Percentiles rank a stretch among this genome's conserved stretches.
Conservation (phyloP, 2,329 filamentous ascomycete genomes). For the Botrytis aclada region DNA sequence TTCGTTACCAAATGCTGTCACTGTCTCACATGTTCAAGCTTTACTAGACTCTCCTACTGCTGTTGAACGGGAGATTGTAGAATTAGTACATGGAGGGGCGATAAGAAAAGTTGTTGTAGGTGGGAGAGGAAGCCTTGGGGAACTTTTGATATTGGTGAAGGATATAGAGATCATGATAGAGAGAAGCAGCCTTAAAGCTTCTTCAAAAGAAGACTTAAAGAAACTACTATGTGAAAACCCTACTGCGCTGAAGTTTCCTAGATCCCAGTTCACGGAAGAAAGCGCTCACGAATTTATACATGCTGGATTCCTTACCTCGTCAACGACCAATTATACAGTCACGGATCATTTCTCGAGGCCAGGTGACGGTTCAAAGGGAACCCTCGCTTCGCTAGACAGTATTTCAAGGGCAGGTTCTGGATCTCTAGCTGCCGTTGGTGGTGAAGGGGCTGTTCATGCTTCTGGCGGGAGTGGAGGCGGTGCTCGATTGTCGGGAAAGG, state of each 20-base stretch:
- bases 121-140: constrained; percentile 53
- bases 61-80: constrained; percentile 65
- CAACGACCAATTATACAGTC: constrained; percentile 39
- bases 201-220: constrained; percentile 51
- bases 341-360: constrained; percentile 44
- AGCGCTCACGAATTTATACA: constrained; percentile 59
- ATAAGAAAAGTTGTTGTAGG: constrained; percentile 63
- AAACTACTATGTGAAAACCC: constrained; percentile 51
- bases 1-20: constrained; percentile 61
- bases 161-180: constrained; percentile 53
- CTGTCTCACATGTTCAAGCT: constrained; percentile 63
- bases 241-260: constrained; percentile 43
- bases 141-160: constrained; percentile 58
- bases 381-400: constrained; percentile 57
- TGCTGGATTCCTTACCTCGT: constrained; percentile 63
- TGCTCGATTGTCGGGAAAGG: constrained; percentile 28
- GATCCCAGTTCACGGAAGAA: constrained; percentile 41
- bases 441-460: constrained; percentile 60
- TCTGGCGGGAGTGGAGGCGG: constrained; percentile 52
- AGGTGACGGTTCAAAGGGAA: constrained; percentile 43
- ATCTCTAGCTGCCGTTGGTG: constrained; percentile 66
- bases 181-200: constrained; percentile 41
- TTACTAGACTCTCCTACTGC: constrained; percentile 60
- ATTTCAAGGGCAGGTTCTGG: constrained; percentile 66
- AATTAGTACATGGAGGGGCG: constrained; percentile 54